A percentile compares a stretch with the other conserved stretches of the same genome.
phyloP scores from a whole-genome alignment of 108 stramenopile genomes.

The Bacterosira constricta region DNA sequence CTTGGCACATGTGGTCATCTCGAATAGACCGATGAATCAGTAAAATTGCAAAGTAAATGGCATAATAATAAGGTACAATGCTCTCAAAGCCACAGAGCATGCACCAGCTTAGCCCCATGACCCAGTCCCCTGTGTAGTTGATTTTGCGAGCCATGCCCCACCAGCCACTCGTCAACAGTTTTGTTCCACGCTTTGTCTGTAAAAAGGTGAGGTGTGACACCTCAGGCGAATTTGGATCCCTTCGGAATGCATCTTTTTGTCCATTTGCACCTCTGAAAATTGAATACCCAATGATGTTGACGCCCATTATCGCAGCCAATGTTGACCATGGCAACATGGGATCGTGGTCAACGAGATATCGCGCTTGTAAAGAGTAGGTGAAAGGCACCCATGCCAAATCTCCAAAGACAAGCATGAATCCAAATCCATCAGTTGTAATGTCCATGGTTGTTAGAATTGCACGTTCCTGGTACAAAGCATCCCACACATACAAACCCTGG shows the following conservation, averaged over 20 bases:
- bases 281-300: constrained; percentile 79
- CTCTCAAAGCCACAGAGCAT: constrained; percentile 90
- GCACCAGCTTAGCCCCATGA: constrained; percentile 98
- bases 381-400: constrained; percentile 99
- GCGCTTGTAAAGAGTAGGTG: constrained; percentile 92
- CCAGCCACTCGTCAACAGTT: constrained; percentile 93
- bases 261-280: constrained; percentile 94
- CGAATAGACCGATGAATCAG: constrained; percentile 95
- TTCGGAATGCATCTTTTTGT: constrained; percentile 95
- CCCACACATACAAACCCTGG: constrained; percentile 97
- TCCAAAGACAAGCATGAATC: constrained; percentile 97
- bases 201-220: constrained; percentile 70
- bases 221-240: constrained; percentile 75
- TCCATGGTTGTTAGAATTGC: constrained; percentile 99
- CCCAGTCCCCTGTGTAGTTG: constrained; percentile 98
- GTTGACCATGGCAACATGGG: constrained; percentile 60
- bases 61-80: constrained; percentile 96
- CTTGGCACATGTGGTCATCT: constrained; percentile 93
- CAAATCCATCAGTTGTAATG: constrained; percentile 99
- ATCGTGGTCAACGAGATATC: constrained; percentile 92
- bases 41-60: constrained; percentile 93
- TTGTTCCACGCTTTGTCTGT: constrained; percentile 88
- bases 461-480: constrained; percentile 92
- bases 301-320: constrained; percentile 59
- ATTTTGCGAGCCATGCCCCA: constrained; percentile 99